Evolutionary conservation across 371 early-diverging fungal species (phyloP).

Genomic region (Mortierella sp.): DNA sequence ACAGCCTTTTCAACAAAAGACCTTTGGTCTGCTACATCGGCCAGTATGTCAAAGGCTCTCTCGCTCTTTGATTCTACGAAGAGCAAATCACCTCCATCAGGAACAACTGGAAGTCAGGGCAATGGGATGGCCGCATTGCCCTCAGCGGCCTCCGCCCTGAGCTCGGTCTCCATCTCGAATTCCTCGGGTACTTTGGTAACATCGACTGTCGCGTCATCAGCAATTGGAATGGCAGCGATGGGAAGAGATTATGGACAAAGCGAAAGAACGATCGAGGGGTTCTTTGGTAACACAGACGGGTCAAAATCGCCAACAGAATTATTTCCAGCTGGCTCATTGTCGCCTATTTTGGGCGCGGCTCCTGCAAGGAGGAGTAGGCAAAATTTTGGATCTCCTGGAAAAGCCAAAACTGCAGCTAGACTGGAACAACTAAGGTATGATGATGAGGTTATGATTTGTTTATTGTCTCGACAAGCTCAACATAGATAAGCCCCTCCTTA

Average conservation of each 20-base stretch:
- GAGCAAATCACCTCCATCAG: conserved; percentile 11
- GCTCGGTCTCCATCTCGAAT: conserved; percentile 31
- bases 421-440: conserved; percentile 49
- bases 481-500: neutral
- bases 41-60: conserved; percentile 53
- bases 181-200: conserved; percentile 21
- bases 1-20: conserved; percentile 50
- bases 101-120: neutral
- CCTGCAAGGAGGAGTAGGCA: conserved; percentile 39
- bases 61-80: conserved; percentile 47
- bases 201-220: neutral
- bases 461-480: neutral
- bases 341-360: conserved; percentile 37
- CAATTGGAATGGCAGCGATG: conserved; percentile 8
- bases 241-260: conserved; percentile 12
- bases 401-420: conserved; percentile 43
- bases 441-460: neutral
- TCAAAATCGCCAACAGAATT: conserved; percentile 38
- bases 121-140: conserved; percentile 5
- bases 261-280: conserved; percentile 14
- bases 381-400: conserved; percentile 43
- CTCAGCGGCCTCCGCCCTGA: conserved; percentile 30
- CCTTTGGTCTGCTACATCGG: conserved; percentile 54
- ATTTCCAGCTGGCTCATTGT: conserved; percentile 37
- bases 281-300: conserved; percentile 14